phyloP scores from a whole-genome alignment of 306 rosid species.

The Crataegus laevigata region DNA sequence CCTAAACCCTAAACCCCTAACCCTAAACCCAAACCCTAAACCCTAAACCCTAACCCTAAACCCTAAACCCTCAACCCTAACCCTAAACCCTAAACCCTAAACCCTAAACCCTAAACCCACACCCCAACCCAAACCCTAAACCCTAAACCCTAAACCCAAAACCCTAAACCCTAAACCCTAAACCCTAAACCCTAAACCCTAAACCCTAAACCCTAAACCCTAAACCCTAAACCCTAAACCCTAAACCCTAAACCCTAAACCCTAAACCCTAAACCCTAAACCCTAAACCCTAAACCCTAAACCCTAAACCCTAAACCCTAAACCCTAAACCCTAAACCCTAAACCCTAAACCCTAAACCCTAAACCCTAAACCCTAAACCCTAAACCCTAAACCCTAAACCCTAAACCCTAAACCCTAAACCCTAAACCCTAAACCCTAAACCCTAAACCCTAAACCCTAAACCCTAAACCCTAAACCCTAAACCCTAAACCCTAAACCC shows the following conservation, averaged over 20 bases:
- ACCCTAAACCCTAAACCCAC: slow-evolving; percentile 13
- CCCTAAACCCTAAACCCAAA: slow-evolving; percentile 6
- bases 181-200: slow-evolving; percentile 19
- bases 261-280: slow-evolving; percentile 1
- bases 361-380: slow-evolving; percentile 20
- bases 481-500: too few relatives aligned
- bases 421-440: slow-evolving; percentile 11
- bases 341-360: slow-evolving; percentile 14
- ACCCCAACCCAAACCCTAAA: slow-evolving; percentile 1
- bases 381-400: slow-evolving; percentile 15
- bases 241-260: slow-evolving; percentile 1
- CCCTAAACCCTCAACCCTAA: slow-evolving; percentile 18
- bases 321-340: slow-evolving; percentile 13
- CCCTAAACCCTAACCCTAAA: slow-evolving; percentile 12
- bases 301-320: slow-evolving; percentile 3
- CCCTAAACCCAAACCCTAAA: slow-evolving; percentile 8
- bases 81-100: slow-evolving; percentile 9
- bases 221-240: slow-evolving; percentile 6
- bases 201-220: slow-evolving; percentile 15
- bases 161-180: slow-evolving; percentile 14
- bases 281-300: slow-evolving; percentile 3
- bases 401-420: slow-evolving; percentile 20
- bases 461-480: background rate
- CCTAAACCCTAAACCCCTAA: slow-evolving; percentile 12
- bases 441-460: background rate